phyloP scores from a whole-genome alignment of 768 basidiomycete genomes.

The Termitomyces sp. region DNA sequence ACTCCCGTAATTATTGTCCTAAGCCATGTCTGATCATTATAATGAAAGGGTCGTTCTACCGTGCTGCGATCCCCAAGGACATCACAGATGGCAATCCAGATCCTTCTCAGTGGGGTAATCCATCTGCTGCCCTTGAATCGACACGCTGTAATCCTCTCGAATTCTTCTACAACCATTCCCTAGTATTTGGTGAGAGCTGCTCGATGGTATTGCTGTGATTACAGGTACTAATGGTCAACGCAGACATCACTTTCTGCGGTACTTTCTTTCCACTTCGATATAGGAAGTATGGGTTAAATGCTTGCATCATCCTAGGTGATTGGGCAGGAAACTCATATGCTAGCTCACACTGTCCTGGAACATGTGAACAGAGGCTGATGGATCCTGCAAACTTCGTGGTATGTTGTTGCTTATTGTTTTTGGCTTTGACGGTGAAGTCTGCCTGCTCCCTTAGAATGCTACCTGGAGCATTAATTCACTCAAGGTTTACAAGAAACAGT shows the following conservation, averaged over 20 bases:
- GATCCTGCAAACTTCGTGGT: constrained; percentile 72
- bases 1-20: not conserved
- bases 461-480: constrained; percentile 77
- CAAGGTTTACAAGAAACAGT: constrained; percentile 66
- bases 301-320: constrained; percentile 42
- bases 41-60: constrained; percentile 72
- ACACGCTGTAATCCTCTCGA: constrained; percentile 49
- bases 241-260: constrained; percentile 82
- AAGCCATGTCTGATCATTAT: constrained; percentile 1
- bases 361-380: constrained; percentile 57
- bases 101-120: constrained; percentile 64
- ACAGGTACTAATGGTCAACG: not conserved
- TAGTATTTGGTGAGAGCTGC: constrained; percentile 47
- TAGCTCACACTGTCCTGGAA: constrained; percentile 70
- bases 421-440: not conserved
- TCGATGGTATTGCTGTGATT: constrained; percentile 7
- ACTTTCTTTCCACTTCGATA: constrained; percentile 16
- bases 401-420: constrained; percentile 19
- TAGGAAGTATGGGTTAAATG: not conserved
- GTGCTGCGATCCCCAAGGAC: constrained; percentile 68
- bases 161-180: constrained; percentile 65
- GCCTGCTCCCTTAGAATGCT: constrained; percentile 49
- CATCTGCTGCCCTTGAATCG: constrained; percentile 56
- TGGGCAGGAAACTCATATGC: constrained; percentile 84
- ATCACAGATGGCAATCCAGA: constrained; percentile 55